A percentile compares a stretch with the other conserved stretches of the same genome.
Evolutionary conservation across 2,329 filamentous ascomycete species (phyloP).

Genomic region (Orbilia ellipsospora): DNA sequence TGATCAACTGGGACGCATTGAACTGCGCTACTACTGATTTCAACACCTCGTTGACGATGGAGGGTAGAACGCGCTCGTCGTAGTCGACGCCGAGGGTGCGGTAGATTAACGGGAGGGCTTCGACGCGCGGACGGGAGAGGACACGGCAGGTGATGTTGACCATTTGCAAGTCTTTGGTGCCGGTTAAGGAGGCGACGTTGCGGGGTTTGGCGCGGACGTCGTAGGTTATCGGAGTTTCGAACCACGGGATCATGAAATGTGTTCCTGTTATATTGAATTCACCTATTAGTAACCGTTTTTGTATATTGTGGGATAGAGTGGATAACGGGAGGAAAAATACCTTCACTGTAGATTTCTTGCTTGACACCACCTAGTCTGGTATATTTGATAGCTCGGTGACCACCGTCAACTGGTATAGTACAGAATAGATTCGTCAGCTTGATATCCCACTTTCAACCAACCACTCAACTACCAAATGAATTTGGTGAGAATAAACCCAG

Average conservation of each 20-base stretch:
- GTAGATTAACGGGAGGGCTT: constrained; percentile 95
- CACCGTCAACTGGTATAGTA: constrained; percentile 80
- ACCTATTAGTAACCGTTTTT: background rate
- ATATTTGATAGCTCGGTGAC: constrained; percentile 99
- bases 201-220: constrained; percentile 97
- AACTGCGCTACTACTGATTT: constrained; percentile 99
- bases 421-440: constrained; percentile 7
- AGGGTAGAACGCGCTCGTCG: constrained; percentile 94
- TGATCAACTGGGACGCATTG: constrained; percentile 98
- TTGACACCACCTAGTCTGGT: constrained; percentile 89
- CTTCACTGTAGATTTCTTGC: constrained; percentile 96
- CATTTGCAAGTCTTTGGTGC: constrained; percentile 99
- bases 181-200: constrained; percentile 95
- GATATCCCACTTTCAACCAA: too few relatives aligned
- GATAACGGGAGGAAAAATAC: constrained; percentile 64
- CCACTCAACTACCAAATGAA: too few relatives aligned
- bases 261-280: constrained; percentile 71
- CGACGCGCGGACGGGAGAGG: constrained; percentile 86
- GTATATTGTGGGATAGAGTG: constrained; percentile 1
- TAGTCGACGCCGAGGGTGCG: constrained; percentile 94
- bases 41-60: constrained; percentile 97
- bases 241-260: constrained; percentile 93
- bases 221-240: constrained; percentile 96
- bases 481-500: background rate
- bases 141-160: constrained; percentile 99